phyloP scores from a whole-genome alignment of 2,329 filamentous ascomycete species.

The Colletotrichum destructivum region DNA sequence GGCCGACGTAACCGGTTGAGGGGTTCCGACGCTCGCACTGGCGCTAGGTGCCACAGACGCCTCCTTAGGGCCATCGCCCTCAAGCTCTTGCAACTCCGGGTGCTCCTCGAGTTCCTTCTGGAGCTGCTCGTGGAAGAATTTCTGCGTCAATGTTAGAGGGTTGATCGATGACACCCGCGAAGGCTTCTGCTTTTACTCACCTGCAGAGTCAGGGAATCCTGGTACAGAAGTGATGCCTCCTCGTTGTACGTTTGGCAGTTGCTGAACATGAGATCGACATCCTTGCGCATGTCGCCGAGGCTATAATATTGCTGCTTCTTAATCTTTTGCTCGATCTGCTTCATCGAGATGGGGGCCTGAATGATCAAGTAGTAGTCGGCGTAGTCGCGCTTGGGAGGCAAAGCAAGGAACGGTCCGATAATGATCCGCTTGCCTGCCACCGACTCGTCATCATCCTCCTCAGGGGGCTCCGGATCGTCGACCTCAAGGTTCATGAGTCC shows the following conservation, averaged over 20 bases:
- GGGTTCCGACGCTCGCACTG: conserved; percentile 74
- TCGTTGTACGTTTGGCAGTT: conserved; percentile 98
- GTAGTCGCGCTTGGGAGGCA: conserved; percentile 90
- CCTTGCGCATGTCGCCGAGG: conserved; percentile 83
- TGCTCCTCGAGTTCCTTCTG: conserved; percentile 69
- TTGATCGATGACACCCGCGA: conserved; percentile 1
- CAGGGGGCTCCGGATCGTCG: conserved; percentile 74
- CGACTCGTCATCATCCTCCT: conserved; percentile 70
- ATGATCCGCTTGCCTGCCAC: conserved; percentile 80
- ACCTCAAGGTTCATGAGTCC: conserved; percentile 88
- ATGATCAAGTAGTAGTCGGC: conserved; percentile 97
- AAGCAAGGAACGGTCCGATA: conserved; percentile 93
- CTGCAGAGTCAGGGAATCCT: conserved; percentile 94
- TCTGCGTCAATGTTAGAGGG: conserved; percentile 61
- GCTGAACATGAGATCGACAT: conserved; percentile 86
- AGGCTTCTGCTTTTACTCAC: conserved; percentile 61
- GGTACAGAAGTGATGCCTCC: conserved; percentile 91
- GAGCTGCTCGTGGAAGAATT: conserved; percentile 69
- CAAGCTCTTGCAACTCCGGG: conserved; percentile 70
- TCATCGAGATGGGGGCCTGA: conserved; percentile 93
- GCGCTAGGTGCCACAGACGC: conserved; percentile 60
- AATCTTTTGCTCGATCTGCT: conserved; percentile 93
- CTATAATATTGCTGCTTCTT: conserved; percentile 94
- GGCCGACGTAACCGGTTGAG: conserved; percentile 69
- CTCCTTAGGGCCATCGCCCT: conserved; percentile 59